Evolutionary conservation across 139 green algal genomes (phyloP), one percentile per base, ranked within the genome.

Genomic region (Haematococcus sp.): DNA sequence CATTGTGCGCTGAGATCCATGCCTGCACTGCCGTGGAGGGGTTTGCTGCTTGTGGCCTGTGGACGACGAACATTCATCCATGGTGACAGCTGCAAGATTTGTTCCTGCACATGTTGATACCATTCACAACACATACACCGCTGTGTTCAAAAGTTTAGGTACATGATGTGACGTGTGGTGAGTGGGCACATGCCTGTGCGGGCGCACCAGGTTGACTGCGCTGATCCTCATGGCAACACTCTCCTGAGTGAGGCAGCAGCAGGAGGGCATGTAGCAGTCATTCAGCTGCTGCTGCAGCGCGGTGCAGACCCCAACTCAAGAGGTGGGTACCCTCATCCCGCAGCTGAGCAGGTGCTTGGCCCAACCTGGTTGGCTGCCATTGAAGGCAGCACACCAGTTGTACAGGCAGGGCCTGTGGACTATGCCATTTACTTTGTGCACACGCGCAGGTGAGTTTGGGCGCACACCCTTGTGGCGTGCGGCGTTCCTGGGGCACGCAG

Each of bases 381-480:
- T n/a, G n/a, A n/a, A n/a, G n/a, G n/a, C n/a, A n/a, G n/a, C n/a
- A n/a, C n/a, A n/a, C n/a, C n/a, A n/a, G n/a, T n/a, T n/a, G n/a
- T n/a, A n/a, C n/a, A n/a, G n/a, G n/a, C n/a, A n/a, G n/a, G n/a
- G n/a, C n/a, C n/a, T n/a, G n/a, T n/a, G n/a, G n/a, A n/a, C n/a
- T n/a, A n/a, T n/a, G n/a, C n/a, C n/a, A n/a, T n/a, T n/a, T n/a
- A 7, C 7, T 49, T 49, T 49, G 40, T 49, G 40, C n/a, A n/a
- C n/a, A 49, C 11, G 40, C 40, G 40, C 40, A 49, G 77, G 84
- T 2, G 84, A 89, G 75, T 89, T 89, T 75, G 49, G n/a, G 28
- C 81, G 84, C 56, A 85, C 77, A 1, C 84, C 84, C n/a, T 73
- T 89, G 59, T 89, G 80, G 80, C 75, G 84, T 0, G 80, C 84